Conservation (phyloP, 2,329 filamentous ascomycete species). For the Aspergillus puulaauensis region DNA sequence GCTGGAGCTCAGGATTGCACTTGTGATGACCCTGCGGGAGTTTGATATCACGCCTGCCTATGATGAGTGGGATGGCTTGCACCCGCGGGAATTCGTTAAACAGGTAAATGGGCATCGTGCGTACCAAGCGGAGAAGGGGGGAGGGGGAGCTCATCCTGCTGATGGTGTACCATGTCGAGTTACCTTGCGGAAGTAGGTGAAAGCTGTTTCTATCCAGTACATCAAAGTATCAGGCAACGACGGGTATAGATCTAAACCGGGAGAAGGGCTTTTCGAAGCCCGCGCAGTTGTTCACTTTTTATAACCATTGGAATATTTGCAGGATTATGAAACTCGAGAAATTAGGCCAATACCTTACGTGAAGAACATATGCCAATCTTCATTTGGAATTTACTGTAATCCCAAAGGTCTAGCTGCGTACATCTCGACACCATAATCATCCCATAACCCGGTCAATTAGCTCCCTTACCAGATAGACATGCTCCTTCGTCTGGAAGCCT, state of each 20-base stretch:
- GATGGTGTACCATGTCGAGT: slow-evolving; percentile 14
- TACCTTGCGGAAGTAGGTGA: slow-evolving; percentile 12
- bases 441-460: slow-evolving; percentile 4
- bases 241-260: too few species aligned
- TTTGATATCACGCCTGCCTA: slow-evolving; percentile 24
- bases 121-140: slow-evolving; percentile 7
- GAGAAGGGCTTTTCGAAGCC: too few species aligned
- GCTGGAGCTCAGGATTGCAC: slow-evolving; percentile 37
- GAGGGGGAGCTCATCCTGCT: slow-evolving; percentile 4
- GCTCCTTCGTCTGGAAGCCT: neutral
- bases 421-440: neutral
- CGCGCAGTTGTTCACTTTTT: too few species aligned
- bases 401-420: too few species aligned
- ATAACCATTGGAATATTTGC: too few species aligned
- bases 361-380: too few species aligned
- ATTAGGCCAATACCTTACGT: too few species aligned
- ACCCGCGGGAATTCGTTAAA: neutral
- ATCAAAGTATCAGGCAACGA: too few species aligned
- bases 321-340: too few species aligned
- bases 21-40: slow-evolving; percentile 23
- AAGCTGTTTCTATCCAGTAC: too few species aligned
- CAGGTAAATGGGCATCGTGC: slow-evolving; percentile 1
- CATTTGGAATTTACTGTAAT: too few species aligned
- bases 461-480: slow-evolving; percentile 3
- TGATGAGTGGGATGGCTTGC: slow-evolving; percentile 3